Evolutionary conservation across 1,139 yeast species (phyloP).

Genomic region (Kodamaea arcana): DNA sequence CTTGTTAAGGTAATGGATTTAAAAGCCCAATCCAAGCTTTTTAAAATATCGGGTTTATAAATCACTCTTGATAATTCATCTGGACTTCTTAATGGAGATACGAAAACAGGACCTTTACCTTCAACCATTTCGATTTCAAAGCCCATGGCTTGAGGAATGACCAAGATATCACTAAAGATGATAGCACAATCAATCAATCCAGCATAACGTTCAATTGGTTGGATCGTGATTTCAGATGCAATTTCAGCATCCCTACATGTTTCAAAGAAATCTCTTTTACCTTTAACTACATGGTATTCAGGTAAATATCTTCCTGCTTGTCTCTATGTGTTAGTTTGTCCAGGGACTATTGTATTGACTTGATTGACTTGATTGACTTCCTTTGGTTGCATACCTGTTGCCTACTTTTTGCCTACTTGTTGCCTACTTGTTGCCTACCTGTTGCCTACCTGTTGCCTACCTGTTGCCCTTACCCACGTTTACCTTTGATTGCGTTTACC

Average conservation of each 20-base stretch:
- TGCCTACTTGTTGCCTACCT: too few relatives aligned
- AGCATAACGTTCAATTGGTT: slow-evolving; percentile 85
- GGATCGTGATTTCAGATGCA: slow-evolving; percentile 91
- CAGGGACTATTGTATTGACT: neutral
- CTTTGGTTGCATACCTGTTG: neutral
- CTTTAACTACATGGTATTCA: slow-evolving; percentile 89
- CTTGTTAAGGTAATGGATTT: slow-evolving; percentile 87
- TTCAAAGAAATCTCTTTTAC: slow-evolving; percentile 83
- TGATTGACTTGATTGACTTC: neutral
- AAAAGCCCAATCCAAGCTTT: slow-evolving; percentile 90
- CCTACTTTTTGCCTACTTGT: neutral
- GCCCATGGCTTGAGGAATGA: slow-evolving; percentile 98
- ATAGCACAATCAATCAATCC: slow-evolving; percentile 96
- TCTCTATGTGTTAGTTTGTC: slow-evolving; percentile 40
- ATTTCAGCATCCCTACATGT: slow-evolving; percentile 90
- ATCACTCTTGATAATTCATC: slow-evolving; percentile 59
- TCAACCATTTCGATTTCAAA: slow-evolving; percentile 92
- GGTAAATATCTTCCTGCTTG: slow-evolving; percentile 89
- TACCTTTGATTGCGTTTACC: too few relatives aligned
- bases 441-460: too few relatives aligned
- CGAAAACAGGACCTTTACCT: slow-evolving; percentile 92
- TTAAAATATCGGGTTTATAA: slow-evolving; percentile 62
- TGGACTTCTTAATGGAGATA: slow-evolving; percentile 76
- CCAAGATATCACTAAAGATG: slow-evolving; percentile 90
- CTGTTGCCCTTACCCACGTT: too few relatives aligned